Evolutionary conservation across 2,329 filamentous ascomycete genomes (phyloP), one percentile per base, ranked within the genome.

Genomic region (Xylaria sp.): DNA sequence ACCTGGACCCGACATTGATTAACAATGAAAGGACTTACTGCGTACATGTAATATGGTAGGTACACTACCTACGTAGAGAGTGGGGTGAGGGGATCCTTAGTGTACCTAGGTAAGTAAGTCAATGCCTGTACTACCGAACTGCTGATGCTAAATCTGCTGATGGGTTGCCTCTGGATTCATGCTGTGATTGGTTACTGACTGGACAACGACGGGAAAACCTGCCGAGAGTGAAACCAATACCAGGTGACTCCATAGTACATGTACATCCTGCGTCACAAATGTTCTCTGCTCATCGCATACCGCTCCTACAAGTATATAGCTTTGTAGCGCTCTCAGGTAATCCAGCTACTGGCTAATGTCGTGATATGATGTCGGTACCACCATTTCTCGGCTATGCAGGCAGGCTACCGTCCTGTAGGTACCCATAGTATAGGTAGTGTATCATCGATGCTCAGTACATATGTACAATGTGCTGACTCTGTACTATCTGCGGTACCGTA

Each of bases 161-260:
- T 29, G 10, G 44, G 53, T 25, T 57, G 61, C 53, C 53, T 63
- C 61, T 47, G n/a, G 11, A 42, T 56, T 50, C 31, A 33, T 31
- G 31, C n/a, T 61, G 27, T 22, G 17, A 42, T 56, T 50, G 51
- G 42, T 4, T 5, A 42, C 22, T 33, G 9, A 31, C 42, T 44
- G 51, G 51, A 2, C 13, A 50, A 17, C 10, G 1, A 36, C 44
- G 22, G 53, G 25, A 39, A 33, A 44, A 25, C 25, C 42, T 63
- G 60, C 60, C 51, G 51, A 50, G 44, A 42, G 36, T 31, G 39
- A 55, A 39, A 42, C 22, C 27, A 45, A 22, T 25, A 25, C 13
- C 45, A 49, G 22, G 2, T 17, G 22, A n/a, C n/a, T 51, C 11
- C 36, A n/a, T 57, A 39, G 7, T 42, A 39, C 17, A 11, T 13